These are phyloP conservation scores for Spironucleus salmonicida DNA, from an alignment of 208 protist genomes.

Conservation along the genomic window DNA sequence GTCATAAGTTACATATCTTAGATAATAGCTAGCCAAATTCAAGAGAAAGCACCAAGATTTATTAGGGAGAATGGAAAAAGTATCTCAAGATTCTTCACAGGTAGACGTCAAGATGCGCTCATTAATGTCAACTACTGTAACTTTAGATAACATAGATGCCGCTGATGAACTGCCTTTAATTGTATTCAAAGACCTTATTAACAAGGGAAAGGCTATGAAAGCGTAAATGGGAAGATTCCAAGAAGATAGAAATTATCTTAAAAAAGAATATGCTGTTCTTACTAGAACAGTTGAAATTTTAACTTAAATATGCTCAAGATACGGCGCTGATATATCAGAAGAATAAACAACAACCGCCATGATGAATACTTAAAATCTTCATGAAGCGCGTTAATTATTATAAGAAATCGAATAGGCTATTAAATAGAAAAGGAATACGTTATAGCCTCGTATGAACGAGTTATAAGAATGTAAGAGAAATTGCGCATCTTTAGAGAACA, in stretches of 20 bases:
- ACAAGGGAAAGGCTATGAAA: conserved; percentile 18
- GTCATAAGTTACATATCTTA: neutral
- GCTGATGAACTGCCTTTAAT: neutral
- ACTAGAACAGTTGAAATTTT: conserved; percentile 21
- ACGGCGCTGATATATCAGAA: neutral
- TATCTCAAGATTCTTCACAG: neutral
- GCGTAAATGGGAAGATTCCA: neutral
- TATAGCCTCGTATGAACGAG: neutral
- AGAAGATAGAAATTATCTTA: neutral
- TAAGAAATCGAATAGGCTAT: neutral
- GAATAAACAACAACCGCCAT: too few relatives aligned
- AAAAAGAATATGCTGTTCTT: neutral
- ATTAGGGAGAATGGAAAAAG: neutral
- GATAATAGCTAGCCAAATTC: conserved; percentile 5
- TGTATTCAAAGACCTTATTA: conserved; percentile 21
- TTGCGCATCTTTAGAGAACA: neutral
- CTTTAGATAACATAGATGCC: neutral
- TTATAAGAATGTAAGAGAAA: neutral
- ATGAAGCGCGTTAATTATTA: neutral
- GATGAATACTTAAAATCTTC: neutral
- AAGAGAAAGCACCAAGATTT: neutral
- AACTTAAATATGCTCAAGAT: neutral
- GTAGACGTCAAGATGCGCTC: neutral
- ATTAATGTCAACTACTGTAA: neutral
- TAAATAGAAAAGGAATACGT: neutral